Conservation (phyloP, 306 rosid genomes). For the Lathyrus oleraceus region DNA sequence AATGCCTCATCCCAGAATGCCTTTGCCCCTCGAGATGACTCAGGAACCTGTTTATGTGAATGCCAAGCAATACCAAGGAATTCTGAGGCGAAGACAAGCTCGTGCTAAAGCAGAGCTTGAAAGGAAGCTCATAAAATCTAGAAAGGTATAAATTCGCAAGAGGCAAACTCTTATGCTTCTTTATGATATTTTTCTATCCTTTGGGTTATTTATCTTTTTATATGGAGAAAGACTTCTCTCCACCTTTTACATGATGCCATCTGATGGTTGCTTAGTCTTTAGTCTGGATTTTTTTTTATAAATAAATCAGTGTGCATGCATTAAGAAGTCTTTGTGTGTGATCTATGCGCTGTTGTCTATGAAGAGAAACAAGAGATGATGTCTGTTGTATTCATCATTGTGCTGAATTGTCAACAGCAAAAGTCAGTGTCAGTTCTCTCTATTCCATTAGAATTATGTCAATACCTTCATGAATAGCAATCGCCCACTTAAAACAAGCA, state of each 20-base stretch:
- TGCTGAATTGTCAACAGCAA: conserved; percentile 7
- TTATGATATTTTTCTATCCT: not conserved
- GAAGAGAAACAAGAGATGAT: not conserved
- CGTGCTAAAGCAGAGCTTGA: conserved; percentile 97
- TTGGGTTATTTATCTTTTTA: not conserved
- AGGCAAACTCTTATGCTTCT: not conserved
- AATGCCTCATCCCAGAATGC: conserved; percentile 94
- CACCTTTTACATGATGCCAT: not conserved
- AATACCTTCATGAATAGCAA: not conserved
- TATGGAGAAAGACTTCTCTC: not conserved
- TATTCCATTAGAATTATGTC: conserved; percentile 11
- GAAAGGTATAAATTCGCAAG: conserved; percentile 66
- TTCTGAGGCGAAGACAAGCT: conserved; percentile 92
- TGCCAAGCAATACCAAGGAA: conserved; percentile 97
- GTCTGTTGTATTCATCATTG: not conserved
- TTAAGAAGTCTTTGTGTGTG: not conserved
- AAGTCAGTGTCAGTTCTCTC: conserved; percentile 6
- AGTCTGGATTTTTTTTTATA: not conserved
- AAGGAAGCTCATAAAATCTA: conserved; percentile 78
- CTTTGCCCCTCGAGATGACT: conserved; percentile 93
- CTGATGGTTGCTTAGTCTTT: conserved; percentile 1
- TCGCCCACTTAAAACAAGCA: conserved; percentile 5
- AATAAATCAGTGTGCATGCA: not conserved
- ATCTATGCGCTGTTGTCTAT: not conserved
- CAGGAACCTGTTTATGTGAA: conserved; percentile 98